A percentile compares a stretch with the other conserved stretches of the same genome.
Conservation (phyloP, 2,329 filamentous ascomycete genomes). For the Ustulina deusta region DNA sequence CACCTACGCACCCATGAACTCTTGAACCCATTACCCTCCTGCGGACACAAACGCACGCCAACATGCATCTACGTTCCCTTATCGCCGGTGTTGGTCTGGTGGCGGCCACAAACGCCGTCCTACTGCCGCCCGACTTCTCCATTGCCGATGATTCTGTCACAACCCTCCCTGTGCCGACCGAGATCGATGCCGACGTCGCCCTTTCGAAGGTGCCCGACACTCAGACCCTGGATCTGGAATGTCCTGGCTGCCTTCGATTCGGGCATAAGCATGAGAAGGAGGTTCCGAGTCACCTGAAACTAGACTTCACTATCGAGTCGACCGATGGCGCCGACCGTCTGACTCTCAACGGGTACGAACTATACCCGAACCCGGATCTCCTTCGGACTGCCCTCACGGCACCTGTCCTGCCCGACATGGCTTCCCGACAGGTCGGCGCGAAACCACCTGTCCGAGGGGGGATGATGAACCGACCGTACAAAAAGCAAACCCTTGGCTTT, state of each 20-base stretch:
- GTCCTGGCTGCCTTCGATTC: slow-evolving; percentile 47
- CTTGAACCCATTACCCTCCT: slow-evolving; percentile 26
- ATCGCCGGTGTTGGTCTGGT: slow-evolving; percentile 53
- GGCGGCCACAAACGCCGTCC: slow-evolving; percentile 51
- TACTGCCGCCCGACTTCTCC: slow-evolving; percentile 49
- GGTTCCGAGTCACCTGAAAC: slow-evolving; percentile 60
- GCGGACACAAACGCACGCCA: slow-evolving; percentile 31
- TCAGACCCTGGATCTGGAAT: slow-evolving; percentile 47
- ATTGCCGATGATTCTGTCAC: slow-evolving; percentile 44
- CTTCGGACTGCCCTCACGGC: slow-evolving; percentile 60
- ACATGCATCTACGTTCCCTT: slow-evolving; percentile 52
- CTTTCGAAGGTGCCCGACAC: slow-evolving; percentile 39
- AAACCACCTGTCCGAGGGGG: slow-evolving; percentile 49
- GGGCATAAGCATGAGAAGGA: slow-evolving; percentile 38
- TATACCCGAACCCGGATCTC: slow-evolving; percentile 67
- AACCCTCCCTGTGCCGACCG: slow-evolving; percentile 48
- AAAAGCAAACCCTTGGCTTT: slow-evolving; percentile 59
- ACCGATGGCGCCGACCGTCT: slow-evolving; percentile 59
- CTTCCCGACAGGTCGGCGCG: slow-evolving; percentile 43
- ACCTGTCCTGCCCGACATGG: slow-evolving; percentile 56
- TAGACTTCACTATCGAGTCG: slow-evolving; percentile 67
- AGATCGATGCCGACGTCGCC: slow-evolving; percentile 37
- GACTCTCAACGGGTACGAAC: slow-evolving; percentile 69
- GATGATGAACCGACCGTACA: slow-evolving; percentile 41
- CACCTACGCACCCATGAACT: slow-evolving; percentile 15